Base-by-base conservation (phyloP, 2,329 filamentous ascomycete genomes). In the Lasiodiplodia sp. region DNA sequence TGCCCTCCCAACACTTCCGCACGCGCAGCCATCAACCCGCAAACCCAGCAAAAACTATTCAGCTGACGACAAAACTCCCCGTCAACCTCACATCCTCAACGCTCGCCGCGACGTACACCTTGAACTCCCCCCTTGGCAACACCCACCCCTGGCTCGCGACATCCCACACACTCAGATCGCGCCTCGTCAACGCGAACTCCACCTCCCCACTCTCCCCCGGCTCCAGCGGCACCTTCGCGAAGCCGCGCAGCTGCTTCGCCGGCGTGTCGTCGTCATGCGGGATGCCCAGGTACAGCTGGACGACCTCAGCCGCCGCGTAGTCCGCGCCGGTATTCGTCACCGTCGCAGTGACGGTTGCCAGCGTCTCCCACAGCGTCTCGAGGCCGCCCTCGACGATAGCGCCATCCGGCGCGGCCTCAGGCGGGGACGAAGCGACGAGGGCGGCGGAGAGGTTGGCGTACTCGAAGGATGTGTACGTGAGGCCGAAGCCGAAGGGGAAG, bases 401-500 rank as follows among this genome's bases (percentile, higher is more conserved):
- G 2, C 40, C 58, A 0, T 28, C 10, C 0, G 58, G 58, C 18
- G 58, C 58, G 0, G 58, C 44, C 72, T 75, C 74, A 2, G n/a
- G n/a, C n/a, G n/a, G n/a, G n/a, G n/a, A n/a, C n/a, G n/a, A n/a
- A n/a, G n/a, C n/a, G n/a, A n/a, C n/a, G n/a, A n/a, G 71, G 25
- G 72, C 4, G 47, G 78, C 58, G 65, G 72, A 68, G 34, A 81
- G 72, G 68, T 72, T 72, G 28, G 75, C 73, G 75, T 82, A 83
- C 12, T 74, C 76, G 73, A 83, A 83, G 66, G 75, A 78, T 7
- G 80, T 79, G 75, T 83, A 83, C 2, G 77, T 75, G 1, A 80
- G 68, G 2, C 79, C 79, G 44, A 78, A 79, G 12, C 79, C 79
- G 60, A 81, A 81, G 8, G 76, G 74, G 58, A 75, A 80, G 12